Percentiles rank a stretch among this genome's conserved stretches.
Evolutionary conservation across 2,329 filamentous ascomycete species (phyloP).

Genomic region (Neobulgaria alba): DNA sequence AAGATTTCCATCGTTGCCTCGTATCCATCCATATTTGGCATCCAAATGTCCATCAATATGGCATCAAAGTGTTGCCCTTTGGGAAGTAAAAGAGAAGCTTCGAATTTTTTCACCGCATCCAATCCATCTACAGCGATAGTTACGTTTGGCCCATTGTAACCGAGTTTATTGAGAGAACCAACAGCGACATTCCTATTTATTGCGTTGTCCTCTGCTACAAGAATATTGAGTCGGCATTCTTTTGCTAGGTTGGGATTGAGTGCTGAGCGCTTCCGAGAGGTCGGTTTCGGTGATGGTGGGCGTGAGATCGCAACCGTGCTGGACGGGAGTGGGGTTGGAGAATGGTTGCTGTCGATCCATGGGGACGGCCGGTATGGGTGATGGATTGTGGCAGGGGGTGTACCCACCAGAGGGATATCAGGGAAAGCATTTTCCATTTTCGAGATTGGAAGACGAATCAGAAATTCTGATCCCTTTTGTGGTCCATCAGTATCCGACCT

Average conservation of each 20-base stretch:
- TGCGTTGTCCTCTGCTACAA: constrained; percentile 65
- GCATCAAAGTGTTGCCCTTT: constrained; percentile 42
- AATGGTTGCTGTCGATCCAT: constrained; percentile 1
- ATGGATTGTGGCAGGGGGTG: constrained; percentile 13
- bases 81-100: constrained; percentile 31
- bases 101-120: constrained; percentile 56
- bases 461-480: constrained; percentile 56
- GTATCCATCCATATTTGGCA: constrained; percentile 64
- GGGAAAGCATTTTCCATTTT: constrained; percentile 11
- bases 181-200: constrained; percentile 62
- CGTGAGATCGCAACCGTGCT: background rate
- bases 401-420: constrained; percentile 17
- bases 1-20: constrained; percentile 58
- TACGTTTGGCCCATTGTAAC: constrained; percentile 46
- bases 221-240: constrained; percentile 55
- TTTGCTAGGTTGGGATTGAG: constrained; percentile 50
- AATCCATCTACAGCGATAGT: constrained; percentile 59
- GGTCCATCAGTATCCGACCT: constrained; percentile 54
- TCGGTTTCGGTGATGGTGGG: background rate
- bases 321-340: background rate
- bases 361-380: constrained; percentile 3
- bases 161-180: constrained; percentile 58
- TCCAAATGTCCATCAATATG: constrained; percentile 69
- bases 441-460: constrained; percentile 50
- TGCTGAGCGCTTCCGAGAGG: constrained; percentile 8